These are phyloP conservation scores for Fraxinus dipetala DNA, from an alignment of 305 asterid species.

Conservation along the genomic window DNA sequence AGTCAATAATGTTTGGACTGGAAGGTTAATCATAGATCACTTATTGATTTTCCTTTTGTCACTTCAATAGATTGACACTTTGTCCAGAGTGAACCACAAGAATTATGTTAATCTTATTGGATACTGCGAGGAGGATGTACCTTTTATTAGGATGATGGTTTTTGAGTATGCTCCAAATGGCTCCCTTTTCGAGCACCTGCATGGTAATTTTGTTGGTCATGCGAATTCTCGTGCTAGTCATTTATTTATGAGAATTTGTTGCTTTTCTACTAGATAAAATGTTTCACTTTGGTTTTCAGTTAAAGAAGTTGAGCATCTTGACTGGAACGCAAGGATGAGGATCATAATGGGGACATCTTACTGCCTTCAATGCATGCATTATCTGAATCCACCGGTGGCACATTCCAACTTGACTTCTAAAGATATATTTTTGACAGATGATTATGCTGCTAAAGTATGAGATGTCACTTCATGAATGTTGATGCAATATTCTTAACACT, in stretches of 20 bases:
- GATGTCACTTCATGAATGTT: background rate
- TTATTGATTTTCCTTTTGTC: background rate
- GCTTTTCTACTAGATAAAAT: background rate
- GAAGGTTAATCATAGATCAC: background rate
- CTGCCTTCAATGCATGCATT: conserved; percentile 80
- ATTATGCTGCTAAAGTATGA: conserved; percentile 88
- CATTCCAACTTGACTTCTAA: conserved; percentile 53
- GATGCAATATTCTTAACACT: background rate
- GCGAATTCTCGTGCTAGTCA: background rate
- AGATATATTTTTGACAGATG: conserved; percentile 65
- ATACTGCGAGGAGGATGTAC: conserved; percentile 88
- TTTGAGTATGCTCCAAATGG: conserved; percentile 94
- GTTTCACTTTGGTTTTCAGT: conserved; percentile 36
- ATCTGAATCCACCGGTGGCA: conserved; percentile 63
- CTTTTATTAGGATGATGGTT: conserved; percentile 92
- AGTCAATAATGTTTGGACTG: conserved; percentile 6
- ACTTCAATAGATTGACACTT: conserved; percentile 50
- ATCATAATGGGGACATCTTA: conserved; percentile 77
- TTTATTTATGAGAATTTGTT: background rate
- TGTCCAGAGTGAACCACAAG: conserved; percentile 87
- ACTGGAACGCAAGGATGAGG: conserved; percentile 35
- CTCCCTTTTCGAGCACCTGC: conserved; percentile 75
- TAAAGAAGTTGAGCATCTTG: conserved; percentile 63
- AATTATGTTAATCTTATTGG: conserved; percentile 81
- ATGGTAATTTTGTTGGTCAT: conserved; percentile 45